These are phyloP conservation scores for Castanea sativa DNA, from an alignment of 306 rosid genomes.

Conservation along the genomic window DNA sequence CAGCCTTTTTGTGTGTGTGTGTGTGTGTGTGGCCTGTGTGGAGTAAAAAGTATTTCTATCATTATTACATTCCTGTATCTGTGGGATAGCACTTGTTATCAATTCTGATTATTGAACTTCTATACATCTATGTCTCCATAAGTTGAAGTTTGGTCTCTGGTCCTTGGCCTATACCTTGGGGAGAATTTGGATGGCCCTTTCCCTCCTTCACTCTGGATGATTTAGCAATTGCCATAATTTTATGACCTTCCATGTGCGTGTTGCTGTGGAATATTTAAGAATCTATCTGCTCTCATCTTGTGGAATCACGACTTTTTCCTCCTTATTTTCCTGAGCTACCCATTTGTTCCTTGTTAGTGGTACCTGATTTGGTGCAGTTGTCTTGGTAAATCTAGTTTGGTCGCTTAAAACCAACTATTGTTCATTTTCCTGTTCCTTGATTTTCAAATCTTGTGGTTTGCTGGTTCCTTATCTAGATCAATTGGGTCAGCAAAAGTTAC, in stretches of 20 bases:
- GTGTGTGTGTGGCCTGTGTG: neutral
- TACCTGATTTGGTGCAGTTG: neutral
- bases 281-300: neutral
- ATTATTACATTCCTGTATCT: neutral
- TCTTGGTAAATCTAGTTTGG: neutral
- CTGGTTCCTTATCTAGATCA: neutral
- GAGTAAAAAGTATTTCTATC: neutral
- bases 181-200: slow-evolving; percentile 9
- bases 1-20: neutral
- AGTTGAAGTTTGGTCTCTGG: slow-evolving; percentile 11
- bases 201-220: slow-evolving; percentile 1
- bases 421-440: neutral
- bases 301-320: neutral
- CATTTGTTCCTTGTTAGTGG: neutral
- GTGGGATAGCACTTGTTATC: slow-evolving; percentile 4
- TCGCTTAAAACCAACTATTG: no score
- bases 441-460: neutral
- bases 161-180: slow-evolving; percentile 1
- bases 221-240: neutral
- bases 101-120: neutral
- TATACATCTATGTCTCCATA: neutral
- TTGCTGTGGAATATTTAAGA: neutral
- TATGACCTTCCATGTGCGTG: neutral
- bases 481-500: neutral
- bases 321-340: neutral